A percentile compares a stretch with the other conserved stretches of the same genome.
phyloP scores from a whole-genome alignment of 176 grass and related monocot species.

The Bonia amplexicaulis region DNA sequence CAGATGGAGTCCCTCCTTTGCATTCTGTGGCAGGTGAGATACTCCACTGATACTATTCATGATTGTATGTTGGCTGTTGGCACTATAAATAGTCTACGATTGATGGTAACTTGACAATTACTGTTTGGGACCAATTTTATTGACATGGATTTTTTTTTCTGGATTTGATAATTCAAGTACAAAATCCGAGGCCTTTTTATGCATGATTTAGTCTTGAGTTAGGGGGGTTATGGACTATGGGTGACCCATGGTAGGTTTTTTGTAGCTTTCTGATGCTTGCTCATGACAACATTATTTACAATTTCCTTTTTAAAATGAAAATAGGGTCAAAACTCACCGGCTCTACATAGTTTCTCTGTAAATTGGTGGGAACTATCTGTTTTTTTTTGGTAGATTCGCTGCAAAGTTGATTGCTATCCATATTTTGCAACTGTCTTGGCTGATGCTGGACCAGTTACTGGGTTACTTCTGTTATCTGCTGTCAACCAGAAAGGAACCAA shows the following conservation, averaged over 20 bases:
- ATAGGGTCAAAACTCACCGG: background rate
- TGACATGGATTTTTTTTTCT: background rate
- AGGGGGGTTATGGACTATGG: background rate
- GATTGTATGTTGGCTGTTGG: too few species aligned
- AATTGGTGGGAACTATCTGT: background rate
- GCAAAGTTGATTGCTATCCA: background rate
- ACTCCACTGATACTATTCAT: background rate
- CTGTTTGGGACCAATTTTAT: background rate
- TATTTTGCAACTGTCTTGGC: background rate
- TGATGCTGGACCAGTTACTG: background rate
- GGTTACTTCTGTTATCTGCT: background rate
- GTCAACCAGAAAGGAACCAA: background rate
- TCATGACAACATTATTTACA: background rate
- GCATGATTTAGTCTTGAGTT: background rate
- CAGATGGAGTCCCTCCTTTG: constrained; percentile 96
- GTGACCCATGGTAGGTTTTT: background rate
- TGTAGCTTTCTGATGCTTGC: background rate
- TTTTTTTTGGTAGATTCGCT: background rate
- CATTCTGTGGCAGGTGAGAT: constrained; percentile 84
- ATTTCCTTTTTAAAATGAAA: background rate
- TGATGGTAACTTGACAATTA: background rate
- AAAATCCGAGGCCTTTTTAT: constrained; percentile 9
- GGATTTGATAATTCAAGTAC: background rate
- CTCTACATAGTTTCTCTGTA: background rate
- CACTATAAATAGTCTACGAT: background rate